Conservation (phyloP, 208 protist genomes). For the Leishmania mexicana region DNA sequence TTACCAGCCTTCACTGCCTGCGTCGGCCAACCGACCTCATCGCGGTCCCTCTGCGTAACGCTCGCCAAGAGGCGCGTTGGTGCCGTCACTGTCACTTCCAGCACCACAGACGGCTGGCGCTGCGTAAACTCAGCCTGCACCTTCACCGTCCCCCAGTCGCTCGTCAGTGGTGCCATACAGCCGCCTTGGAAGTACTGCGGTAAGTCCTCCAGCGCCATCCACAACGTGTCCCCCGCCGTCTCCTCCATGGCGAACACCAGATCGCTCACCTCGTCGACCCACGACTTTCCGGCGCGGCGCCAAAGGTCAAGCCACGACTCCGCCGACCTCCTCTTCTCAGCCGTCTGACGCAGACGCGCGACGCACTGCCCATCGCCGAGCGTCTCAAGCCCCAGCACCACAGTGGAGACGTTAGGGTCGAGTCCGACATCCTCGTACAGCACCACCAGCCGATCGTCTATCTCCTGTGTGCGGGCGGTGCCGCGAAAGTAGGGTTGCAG, state of each 20-base stretch:
- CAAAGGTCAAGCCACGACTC: conserved; percentile 34
- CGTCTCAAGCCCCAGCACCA: conserved; percentile 39
- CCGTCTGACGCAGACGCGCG: conserved; percentile 35
- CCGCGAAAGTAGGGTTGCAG: conserved; percentile 37
- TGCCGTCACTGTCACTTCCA: conserved; percentile 48
- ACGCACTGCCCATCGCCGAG: conserved; percentile 19
- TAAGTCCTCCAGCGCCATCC: conserved; percentile 66
- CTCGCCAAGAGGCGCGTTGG: conserved; percentile 37
- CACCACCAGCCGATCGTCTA: conserved; percentile 27
- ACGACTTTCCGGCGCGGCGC: conserved; percentile 46
- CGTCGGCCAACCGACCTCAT: conserved; percentile 2
- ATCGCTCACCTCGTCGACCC: conserved; percentile 39
- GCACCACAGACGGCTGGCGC: conserved; percentile 37
- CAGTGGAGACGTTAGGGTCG: conserved; percentile 22
- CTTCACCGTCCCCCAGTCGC: conserved; percentile 31
- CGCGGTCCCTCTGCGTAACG: conserved; percentile 41
- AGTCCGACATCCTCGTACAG: conserved; percentile 51
- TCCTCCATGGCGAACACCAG: conserved; percentile 25
- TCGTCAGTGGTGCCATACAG: conserved; percentile 37
- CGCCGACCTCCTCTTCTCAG: not conserved
- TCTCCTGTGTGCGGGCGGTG: conserved; percentile 37
- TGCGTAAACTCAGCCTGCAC: conserved; percentile 38
- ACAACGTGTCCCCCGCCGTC: conserved; percentile 27
- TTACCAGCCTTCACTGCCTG: not conserved
- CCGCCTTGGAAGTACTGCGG: conserved; percentile 67